Evolutionary conservation across 106 monocot genomes (phyloP).

Genomic region (Platanthera zijinensis): DNA sequence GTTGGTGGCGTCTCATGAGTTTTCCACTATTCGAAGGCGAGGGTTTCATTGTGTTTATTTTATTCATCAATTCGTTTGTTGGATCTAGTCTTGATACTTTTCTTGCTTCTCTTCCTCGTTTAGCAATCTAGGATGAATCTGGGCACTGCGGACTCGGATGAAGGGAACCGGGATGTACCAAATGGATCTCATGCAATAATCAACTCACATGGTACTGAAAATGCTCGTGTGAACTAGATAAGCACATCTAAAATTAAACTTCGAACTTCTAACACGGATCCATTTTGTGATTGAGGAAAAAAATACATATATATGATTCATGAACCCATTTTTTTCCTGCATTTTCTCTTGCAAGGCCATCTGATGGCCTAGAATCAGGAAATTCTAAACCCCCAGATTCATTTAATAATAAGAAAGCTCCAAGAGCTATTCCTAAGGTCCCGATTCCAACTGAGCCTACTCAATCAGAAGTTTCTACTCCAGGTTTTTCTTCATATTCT

Average conservation of each 20-base stretch:
- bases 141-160: conserved; percentile 9
- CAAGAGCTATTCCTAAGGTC: conserved; percentile 2
- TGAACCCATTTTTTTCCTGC: neutral
- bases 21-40: neutral
- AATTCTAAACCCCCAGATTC: neutral
- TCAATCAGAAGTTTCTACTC: neutral
- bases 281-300: neutral
- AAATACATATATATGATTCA: neutral
- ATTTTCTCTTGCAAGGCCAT: neutral
- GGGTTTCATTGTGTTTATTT: neutral
- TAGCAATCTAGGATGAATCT: conserved; percentile 28
- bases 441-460: neutral
- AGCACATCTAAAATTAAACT: neutral
- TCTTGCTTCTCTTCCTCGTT: neutral
- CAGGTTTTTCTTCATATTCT: neutral
- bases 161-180: conserved; percentile 16
- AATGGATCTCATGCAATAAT: conserved; percentile 30
- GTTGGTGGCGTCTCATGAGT: neutral
- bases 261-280: neutral
- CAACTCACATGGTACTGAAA: conserved; percentile 24
- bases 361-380: neutral
- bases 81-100: neutral
- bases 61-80: neutral
- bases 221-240: neutral
- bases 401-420: conserved; percentile 1